Percentiles rank a stretch among this genome's conserved stretches.
Evolutionary conservation across 768 basidiomycete genomes (phyloP).

Genomic region (Boletus rubescentipes): DNA sequence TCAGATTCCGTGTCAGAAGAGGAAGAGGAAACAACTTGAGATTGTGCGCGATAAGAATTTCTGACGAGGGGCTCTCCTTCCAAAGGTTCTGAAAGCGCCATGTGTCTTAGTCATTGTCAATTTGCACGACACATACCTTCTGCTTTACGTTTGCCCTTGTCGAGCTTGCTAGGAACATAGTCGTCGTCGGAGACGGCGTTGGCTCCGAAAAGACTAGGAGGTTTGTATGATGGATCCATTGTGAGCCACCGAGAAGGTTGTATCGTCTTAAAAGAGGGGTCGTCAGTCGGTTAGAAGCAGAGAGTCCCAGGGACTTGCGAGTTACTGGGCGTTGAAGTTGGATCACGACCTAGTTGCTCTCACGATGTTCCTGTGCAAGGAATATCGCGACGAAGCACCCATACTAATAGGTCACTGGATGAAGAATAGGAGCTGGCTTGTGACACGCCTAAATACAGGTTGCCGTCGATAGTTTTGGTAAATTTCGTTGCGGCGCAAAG

Average conservation of each 20-base stretch:
- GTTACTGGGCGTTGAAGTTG: too few species aligned
- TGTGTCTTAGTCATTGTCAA: background rate
- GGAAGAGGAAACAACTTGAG: background rate
- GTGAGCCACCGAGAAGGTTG: background rate
- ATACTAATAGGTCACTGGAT: too few species aligned
- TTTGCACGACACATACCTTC: constrained; percentile 7
- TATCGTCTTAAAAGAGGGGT: background rate
- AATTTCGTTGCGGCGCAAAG: too few species aligned
- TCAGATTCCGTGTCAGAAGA: constrained; percentile 5
- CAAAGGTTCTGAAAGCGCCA: constrained; percentile 9
- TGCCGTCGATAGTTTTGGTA: too few species aligned
- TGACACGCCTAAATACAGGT: too few species aligned
- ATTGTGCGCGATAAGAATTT: background rate
- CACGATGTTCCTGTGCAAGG: constrained; percentile 11
- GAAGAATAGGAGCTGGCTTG: too few species aligned
- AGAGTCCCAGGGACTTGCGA: too few species aligned
- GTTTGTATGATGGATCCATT: constrained; percentile 12
- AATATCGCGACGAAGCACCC: background rate
- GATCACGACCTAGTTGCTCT: constrained; percentile 5
- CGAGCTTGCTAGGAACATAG: constrained; percentile 4
- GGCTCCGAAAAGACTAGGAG: constrained; percentile 11
- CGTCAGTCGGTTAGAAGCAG: too few species aligned
- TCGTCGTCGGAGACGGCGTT: background rate
- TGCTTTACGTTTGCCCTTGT: constrained; percentile 23
- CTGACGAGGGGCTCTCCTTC: background rate